phyloP scores from a whole-genome alignment of 2,329 filamentous ascomycete species.

The Cryoendolithus antarcticus region DNA sequence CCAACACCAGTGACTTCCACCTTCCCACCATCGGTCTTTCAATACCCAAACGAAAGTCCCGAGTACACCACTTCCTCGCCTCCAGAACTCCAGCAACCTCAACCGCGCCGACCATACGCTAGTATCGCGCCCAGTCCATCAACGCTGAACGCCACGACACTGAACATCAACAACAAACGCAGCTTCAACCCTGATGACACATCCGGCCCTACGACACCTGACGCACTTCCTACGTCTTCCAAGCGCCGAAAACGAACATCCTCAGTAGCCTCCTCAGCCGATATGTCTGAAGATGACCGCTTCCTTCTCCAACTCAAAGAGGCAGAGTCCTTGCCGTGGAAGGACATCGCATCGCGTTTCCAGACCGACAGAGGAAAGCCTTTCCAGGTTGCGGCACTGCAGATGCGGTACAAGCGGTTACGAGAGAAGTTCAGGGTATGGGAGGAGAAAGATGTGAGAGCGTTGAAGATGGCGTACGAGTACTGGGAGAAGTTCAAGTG shows the following conservation, averaged over 20 bases:
- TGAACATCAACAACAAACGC: slow-evolving; percentile 21
- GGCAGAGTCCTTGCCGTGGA: slow-evolving; percentile 41
- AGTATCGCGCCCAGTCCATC: slow-evolving; percentile 33
- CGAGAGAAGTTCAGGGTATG: slow-evolving; percentile 39
- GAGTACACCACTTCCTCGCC: slow-evolving; percentile 17
- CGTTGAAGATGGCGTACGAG: slow-evolving; percentile 38
- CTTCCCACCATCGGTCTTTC: slow-evolving; percentile 23
- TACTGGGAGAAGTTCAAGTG: slow-evolving; percentile 43
- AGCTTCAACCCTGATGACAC: slow-evolving; percentile 27
- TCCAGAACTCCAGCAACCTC: slow-evolving; percentile 22
- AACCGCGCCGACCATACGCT: slow-evolving; percentile 30
- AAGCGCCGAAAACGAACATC: slow-evolving; percentile 32
- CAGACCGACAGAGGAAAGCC: slow-evolving; percentile 35
- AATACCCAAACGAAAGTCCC: slow-evolving; percentile 14
- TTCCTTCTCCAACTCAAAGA: slow-evolving; percentile 40
- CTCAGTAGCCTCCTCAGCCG: slow-evolving; percentile 21
- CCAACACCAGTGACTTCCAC: slow-evolving; percentile 21
- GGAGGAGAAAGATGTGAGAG: slow-evolving; percentile 38
- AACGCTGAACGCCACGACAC: slow-evolving; percentile 16
- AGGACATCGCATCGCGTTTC: slow-evolving; percentile 41
- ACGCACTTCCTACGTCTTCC: slow-evolving; percentile 1
- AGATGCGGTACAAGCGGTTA: slow-evolving; percentile 43
- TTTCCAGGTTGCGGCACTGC: slow-evolving; percentile 40
- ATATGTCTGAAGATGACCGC: slow-evolving; percentile 39
- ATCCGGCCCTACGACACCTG: slow-evolving; percentile 14